phyloP scores from a whole-genome alignment of 345 rosid genomes.

The Moricandia moricandioides region DNA sequence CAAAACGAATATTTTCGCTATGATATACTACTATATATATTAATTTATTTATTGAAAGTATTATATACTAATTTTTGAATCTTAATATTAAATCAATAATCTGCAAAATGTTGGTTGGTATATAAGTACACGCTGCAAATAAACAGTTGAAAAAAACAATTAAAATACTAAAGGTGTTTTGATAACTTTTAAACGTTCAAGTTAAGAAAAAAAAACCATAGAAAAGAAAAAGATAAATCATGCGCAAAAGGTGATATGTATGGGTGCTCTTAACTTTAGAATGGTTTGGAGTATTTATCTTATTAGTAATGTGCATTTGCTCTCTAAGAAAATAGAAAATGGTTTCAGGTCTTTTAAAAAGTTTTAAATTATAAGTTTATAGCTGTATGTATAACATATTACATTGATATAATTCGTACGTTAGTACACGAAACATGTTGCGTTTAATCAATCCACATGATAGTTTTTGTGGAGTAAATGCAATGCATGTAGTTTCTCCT shows the following conservation, averaged over 20 bases:
- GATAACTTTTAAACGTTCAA: neutral
- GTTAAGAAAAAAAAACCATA: neutral
- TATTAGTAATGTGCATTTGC: neutral
- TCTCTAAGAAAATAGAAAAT: neutral
- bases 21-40: too few relatives aligned
- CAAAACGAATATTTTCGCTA: too few relatives aligned
- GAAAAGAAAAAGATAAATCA: neutral
- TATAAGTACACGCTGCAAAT: neutral
- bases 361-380: neutral
- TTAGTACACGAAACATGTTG: neutral
- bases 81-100: neutral
- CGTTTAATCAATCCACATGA: neutral
- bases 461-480: neutral
- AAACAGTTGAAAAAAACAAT: neutral
- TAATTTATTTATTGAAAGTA: neutral
- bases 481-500: neutral
- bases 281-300: neutral
- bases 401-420: neutral
- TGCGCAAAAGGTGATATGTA: neutral
- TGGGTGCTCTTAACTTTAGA: neutral
- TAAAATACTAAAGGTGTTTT: neutral
- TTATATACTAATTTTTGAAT: neutral
- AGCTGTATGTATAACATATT: neutral
- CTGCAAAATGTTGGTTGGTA: neutral
- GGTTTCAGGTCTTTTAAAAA: neutral